Base-by-base conservation (phyloP, 78 protist species). In the Monocercomonoides exilis region DNA sequence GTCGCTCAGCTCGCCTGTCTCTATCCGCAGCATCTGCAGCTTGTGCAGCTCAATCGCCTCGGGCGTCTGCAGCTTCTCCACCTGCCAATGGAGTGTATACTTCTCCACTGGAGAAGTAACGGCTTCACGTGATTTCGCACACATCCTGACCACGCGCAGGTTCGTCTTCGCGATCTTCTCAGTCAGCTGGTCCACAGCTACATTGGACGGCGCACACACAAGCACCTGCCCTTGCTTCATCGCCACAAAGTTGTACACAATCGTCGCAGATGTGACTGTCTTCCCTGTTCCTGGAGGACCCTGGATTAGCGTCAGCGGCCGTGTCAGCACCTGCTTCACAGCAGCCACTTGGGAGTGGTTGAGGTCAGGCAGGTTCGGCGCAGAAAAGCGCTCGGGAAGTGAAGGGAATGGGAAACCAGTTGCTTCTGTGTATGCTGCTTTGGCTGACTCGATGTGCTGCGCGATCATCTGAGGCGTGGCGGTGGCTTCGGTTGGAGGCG, bases 161-260 rank as follows among this genome's bases (percentile, higher is more conserved):
- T 99, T 99, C 35, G 99, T 95, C 36, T n/a, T 77, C 87, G 95
- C 96, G 45, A 98, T 93, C 85, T 92, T 90, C 46, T 96, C 98
- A 0, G 98, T 77, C 34, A 98, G 91, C 54, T 98, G 99, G 81
- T 97, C 99, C n/a, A 97, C 99, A 5, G 99, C 99, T 1, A 98
- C 96, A 87, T 99, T 99, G 5, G 93, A 85, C 1, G 99, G 99
- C 11, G 99, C 99, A 77, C 97, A 93, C 45, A 98, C 99, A 33
- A 96, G 91, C 43, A 96, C 96, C 89, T 95, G 91, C 29, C 90
- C 91, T 35, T 87, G 85, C 81, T 38, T 84, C 54, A 84, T 87
- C 84, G 89, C 77, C 0, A 88, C 94, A 41, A 98, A 81, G 87
- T 97, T 98, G 91, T 97, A 96, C 35, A 99, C 98, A 45, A 99